Evolutionary conservation across 75 land plant genomes (phyloP).

Genomic region (Selaginella moellendorffii): DNA sequence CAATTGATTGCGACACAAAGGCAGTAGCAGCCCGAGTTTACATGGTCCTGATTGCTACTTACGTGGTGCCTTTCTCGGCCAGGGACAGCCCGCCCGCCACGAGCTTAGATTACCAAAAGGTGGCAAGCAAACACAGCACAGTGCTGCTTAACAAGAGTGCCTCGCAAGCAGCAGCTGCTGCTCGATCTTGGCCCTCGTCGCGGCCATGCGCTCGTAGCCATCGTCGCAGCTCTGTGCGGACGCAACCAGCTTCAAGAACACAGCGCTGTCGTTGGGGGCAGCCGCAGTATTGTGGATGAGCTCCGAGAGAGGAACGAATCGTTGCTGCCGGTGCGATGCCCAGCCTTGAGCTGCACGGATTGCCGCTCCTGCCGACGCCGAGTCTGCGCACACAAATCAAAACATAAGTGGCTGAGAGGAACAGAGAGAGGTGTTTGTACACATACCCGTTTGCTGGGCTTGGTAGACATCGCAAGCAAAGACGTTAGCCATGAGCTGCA

Average conservation of each 20-base stretch:
- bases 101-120: too few species aligned
- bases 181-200: conserved; percentile 63
- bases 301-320: conserved; percentile 53
- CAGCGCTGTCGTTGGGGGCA: conserved; percentile 28
- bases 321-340: conserved; percentile 47
- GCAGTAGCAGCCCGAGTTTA: too few species aligned
- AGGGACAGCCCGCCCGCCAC: too few species aligned
- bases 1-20: too few species aligned
- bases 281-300: conserved; percentile 42
- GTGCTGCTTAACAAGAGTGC: too few species aligned
- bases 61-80: too few species aligned
- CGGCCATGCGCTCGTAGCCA: conserved; percentile 31
- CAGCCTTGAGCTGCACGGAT: conserved; percentile 94
- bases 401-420: background rate
- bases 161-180: conserved; percentile 40
- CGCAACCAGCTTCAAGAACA: conserved; percentile 44
- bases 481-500: conserved; percentile 45
- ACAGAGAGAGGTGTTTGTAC: too few species aligned
- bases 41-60: too few species aligned
- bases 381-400: conserved; percentile 38
- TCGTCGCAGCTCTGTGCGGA: conserved; percentile 34
- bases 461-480: conserved; percentile 86
- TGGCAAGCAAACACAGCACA: too few species aligned
- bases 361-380: conserved; percentile 93
- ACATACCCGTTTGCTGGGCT: conserved; percentile 68